Evolutionary conservation across 2,329 filamentous ascomycete genomes (phyloP), one percentile per base, ranked within the genome.

Genomic region (Cladobotryum protrusum): DNA sequence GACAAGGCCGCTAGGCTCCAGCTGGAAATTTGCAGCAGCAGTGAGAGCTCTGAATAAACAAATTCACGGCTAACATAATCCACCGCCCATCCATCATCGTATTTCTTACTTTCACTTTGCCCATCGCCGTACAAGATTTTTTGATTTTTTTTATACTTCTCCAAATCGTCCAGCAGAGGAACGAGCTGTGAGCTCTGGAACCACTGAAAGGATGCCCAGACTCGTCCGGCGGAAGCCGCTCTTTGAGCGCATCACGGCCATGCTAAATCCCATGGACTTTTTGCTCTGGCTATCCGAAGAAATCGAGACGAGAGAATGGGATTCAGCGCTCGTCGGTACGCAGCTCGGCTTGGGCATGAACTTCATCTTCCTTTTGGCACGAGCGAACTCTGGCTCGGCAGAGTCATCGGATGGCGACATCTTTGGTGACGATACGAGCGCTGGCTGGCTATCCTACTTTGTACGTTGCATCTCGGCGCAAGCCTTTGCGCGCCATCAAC

Each of bases 221-320:
- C 79, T 96, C 54, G 83, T 99, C 59, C 89, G 93, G 65, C 84
- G 83, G 61, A 82, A 82, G 65, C 85, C 93, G 65, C 78, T 96
- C 58, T 65, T 72, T 29, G 86, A 97, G 76, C 88, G 92, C 66
- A 78, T 97, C 66, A 82, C 83, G 64, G 78, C 87, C 50, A 83
- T 83, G 67, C 73, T 96, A 52, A 92, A 97, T 63, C 89, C 89
- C 3, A 85, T 87, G 72, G 93, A 99, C 70, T 87, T 92, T 62
- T 72, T 93, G 48, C 81, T 99, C 15, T 96, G 89, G 87, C 69
- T 95, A 2, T 95, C 89, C 0, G 92, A 97, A 66, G 89, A 96
- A 70, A 79, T 99, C 53, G 91, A 96, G 65, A 89, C 89, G 24
- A 85, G 86, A 63, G 88, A 96, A 60, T 95, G 90, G 83, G 88